Conservation (phyloP, 2,329 filamentous ascomycete genomes). For the Botrytis elliptica region DNA sequence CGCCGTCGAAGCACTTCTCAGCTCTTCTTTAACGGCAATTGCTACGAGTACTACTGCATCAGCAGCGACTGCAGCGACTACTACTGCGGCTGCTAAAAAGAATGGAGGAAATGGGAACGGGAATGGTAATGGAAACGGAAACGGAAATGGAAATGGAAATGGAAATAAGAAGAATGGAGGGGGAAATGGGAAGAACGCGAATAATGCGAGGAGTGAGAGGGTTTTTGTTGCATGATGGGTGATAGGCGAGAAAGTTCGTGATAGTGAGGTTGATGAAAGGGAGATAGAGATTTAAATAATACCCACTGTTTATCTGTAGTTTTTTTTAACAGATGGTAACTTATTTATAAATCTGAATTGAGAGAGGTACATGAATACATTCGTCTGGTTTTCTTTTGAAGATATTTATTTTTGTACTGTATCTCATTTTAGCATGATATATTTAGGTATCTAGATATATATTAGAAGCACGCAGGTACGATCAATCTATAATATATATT, state of each 20-base stretch:
- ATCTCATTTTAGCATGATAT: background rate
- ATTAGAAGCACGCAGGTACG: background rate
- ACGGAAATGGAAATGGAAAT: background rate
- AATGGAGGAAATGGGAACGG: background rate
- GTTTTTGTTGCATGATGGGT: background rate
- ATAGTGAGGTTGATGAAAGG: background rate
- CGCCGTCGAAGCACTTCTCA: slow-evolving; percentile 12
- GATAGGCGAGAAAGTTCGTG: background rate
- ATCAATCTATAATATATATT: background rate
- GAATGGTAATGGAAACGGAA: background rate
- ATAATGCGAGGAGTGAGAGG: background rate
- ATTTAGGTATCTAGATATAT: background rate
- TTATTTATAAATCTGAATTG: background rate
- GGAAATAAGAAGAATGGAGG: background rate
- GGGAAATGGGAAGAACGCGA: background rate
- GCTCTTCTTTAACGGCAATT: background rate
- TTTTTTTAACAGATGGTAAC: background rate
- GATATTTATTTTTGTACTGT: background rate
- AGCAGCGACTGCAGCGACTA: background rate
- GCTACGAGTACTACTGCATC: background rate
- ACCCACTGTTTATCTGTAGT: background rate
- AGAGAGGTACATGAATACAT: background rate
- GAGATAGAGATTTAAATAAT: background rate
- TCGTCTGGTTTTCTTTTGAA: background rate
- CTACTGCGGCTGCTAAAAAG: background rate